Conservation (phyloP, 1,284 basidiomycete species). For the Schizopora paradoxa region DNA sequence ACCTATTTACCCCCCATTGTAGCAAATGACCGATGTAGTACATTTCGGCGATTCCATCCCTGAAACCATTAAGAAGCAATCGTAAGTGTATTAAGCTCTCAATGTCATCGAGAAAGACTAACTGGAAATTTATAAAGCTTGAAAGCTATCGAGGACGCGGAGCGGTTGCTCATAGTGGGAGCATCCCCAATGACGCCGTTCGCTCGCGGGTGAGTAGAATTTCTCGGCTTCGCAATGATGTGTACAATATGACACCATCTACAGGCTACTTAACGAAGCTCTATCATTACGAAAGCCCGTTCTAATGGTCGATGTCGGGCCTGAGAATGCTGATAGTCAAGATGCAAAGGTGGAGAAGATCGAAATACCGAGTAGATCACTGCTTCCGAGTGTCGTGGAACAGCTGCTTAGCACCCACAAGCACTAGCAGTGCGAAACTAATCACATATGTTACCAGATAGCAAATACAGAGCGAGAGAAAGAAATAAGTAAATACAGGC, state of each 20-base stretch:
- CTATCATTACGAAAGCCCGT: slow-evolving; percentile 71
- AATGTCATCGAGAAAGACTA: background rate
- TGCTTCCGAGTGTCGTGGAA: too few species aligned
- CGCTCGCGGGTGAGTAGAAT: slow-evolving; percentile 62
- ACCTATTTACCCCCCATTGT: slow-evolving; percentile 2
- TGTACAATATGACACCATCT: too few species aligned
- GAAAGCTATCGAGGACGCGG: slow-evolving; percentile 51
- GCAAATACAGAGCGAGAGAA: too few species aligned
- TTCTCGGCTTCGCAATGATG: too few species aligned
- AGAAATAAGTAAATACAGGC: too few species aligned
- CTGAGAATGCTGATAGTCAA: slow-evolving; percentile 68
- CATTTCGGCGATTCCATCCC: slow-evolving; percentile 89
- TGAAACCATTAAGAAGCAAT: slow-evolving; percentile 53
- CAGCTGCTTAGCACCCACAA: too few species aligned
- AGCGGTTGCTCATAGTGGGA: slow-evolving; percentile 74
- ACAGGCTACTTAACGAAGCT: slow-evolving; percentile 81
- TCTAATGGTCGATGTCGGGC: slow-evolving; percentile 80
- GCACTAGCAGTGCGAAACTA: too few species aligned
- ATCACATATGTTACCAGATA: too few species aligned
- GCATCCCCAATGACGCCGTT: slow-evolving; percentile 91
- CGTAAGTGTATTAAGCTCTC: slow-evolving; percentile 44
- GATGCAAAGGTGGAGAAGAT: slow-evolving; percentile 71
- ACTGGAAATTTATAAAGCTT: slow-evolving; percentile 41
- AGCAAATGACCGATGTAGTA: slow-evolving; percentile 81
- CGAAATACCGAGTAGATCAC: slow-evolving; percentile 68